phyloP scores from a whole-genome alignment of 1,284 basidiomycete genomes.

The Stygiomarasmius scandens region DNA sequence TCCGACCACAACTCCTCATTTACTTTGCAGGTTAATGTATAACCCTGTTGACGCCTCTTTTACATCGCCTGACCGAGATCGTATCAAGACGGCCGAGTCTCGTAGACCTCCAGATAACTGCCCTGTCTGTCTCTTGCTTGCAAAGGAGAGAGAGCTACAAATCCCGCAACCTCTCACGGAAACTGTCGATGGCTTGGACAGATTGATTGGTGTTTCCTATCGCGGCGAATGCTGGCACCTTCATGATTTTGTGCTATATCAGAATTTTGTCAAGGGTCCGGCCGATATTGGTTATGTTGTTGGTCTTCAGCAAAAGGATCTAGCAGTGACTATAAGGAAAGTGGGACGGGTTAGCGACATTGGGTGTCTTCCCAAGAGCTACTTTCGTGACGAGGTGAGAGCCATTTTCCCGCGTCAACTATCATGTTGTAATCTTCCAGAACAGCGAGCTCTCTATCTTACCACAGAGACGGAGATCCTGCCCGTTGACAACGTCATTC shows the following conservation, averaged over 20 bases:
- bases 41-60: slow-evolving; percentile 32
- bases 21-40: slow-evolving; percentile 25
- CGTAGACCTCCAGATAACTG: slow-evolving; percentile 53
- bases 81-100: slow-evolving; percentile 16
- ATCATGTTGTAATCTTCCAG: slow-evolving; percentile 2
- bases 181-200: slow-evolving; percentile 22
- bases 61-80: slow-evolving; percentile 34
- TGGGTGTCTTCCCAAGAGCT: slow-evolving; percentile 1
- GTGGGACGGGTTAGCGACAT: slow-evolving; percentile 13
- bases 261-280: slow-evolving; percentile 31
- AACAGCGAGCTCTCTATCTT: slow-evolving; percentile 56
- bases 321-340: slow-evolving; percentile 7
- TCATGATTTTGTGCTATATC: slow-evolving; percentile 58
- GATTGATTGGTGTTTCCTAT: slow-evolving; percentile 44
- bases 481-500: slow-evolving; percentile 42
- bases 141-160: slow-evolving; percentile 25
- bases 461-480: slow-evolving; percentile 47
- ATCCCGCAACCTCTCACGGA: background rate
- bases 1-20: background rate
- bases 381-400: slow-evolving; percentile 32
- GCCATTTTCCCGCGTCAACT: background rate
- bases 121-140: slow-evolving; percentile 40
- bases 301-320: background rate
- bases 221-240: slow-evolving; percentile 50
- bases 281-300: slow-evolving; percentile 20